Percentiles rank a stretch among this genome's conserved stretches.
These are phyloP conservation scores for Magnusiomyces magnusii DNA, from an alignment of 1,139 yeast species.

Conservation along the genomic window DNA sequence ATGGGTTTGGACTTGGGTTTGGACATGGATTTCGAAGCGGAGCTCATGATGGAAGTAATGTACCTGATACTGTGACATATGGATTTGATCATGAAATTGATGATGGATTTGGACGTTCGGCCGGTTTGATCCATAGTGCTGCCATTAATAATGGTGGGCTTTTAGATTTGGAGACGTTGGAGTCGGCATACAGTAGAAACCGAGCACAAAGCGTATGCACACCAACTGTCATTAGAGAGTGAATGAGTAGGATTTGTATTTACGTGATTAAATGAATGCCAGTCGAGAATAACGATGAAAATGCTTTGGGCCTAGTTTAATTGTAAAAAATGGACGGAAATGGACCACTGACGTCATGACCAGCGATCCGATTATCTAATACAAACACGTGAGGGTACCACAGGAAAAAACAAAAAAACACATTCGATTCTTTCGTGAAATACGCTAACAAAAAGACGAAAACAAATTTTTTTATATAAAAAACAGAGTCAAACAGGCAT, in stretches of 20 bases:
- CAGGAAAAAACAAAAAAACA: no score
- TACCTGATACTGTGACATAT: neutral
- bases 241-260: neutral
- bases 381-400: no score
- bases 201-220: neutral
- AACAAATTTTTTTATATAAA: no score
- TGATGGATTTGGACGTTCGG: neutral
- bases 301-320: neutral
- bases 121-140: neutral
- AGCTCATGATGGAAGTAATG: neutral
- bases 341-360: no score
- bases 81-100: neutral
- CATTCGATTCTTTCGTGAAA: no score
- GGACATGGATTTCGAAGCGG: neutral
- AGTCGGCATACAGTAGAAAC: neutral
- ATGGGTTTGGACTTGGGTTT: neutral
- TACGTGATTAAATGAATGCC: neutral
- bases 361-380: no score
- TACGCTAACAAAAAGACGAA: no score
- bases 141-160: neutral
- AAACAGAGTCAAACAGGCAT: neutral
- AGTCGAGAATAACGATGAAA: neutral
- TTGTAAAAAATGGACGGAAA: neutral
- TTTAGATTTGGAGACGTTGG: neutral
- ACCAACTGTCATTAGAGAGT: neutral